A percentile compares a stretch with the other conserved stretches of the same genome.
Evolutionary conservation across 2,329 filamentous ascomycete species (phyloP).

Genomic region (Aspergillus novoparasiticus): DNA sequence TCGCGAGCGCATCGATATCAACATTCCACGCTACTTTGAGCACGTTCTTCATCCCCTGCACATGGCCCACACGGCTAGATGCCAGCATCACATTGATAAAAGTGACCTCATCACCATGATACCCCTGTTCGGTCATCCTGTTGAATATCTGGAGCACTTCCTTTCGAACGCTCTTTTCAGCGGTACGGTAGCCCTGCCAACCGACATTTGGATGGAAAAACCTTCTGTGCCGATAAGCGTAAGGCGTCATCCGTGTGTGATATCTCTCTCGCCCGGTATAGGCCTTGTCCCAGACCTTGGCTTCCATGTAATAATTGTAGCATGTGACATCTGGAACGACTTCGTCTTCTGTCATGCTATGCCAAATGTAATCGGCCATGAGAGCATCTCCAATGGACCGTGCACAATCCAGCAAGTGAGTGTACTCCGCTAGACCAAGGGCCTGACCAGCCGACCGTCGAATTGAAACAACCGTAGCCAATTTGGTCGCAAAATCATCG

Average conservation of each 20-base stretch:
- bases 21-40: slow-evolving; percentile 59
- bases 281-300: slow-evolving; percentile 50
- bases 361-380: slow-evolving; percentile 52
- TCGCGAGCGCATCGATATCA: slow-evolving; percentile 47
- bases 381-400: slow-evolving; percentile 48
- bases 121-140: slow-evolving; percentile 50
- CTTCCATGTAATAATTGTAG: slow-evolving; percentile 59
- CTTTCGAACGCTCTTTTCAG: slow-evolving; percentile 34
- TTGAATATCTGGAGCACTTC: slow-evolving; percentile 47
- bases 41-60: slow-evolving; percentile 49
- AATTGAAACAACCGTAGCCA: slow-evolving; percentile 41
- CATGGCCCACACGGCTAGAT: slow-evolving; percentile 55
- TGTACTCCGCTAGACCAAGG: slow-evolving; percentile 53
- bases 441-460: slow-evolving; percentile 39
- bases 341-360: slow-evolving; percentile 41
- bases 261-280: slow-evolving; percentile 45
- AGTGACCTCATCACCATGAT: slow-evolving; percentile 54
- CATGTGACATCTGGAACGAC: slow-evolving; percentile 51
- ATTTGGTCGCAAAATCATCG: slow-evolving; percentile 40
- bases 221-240: slow-evolving; percentile 33
- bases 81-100: slow-evolving; percentile 58
- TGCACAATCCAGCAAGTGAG: slow-evolving; percentile 56
- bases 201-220: slow-evolving; percentile 18
- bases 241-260: slow-evolving; percentile 38
- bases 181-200: slow-evolving; percentile 36